Conservation (phyloP, 177 flowering plant genomes). For the Vitis hybrid region DNA sequence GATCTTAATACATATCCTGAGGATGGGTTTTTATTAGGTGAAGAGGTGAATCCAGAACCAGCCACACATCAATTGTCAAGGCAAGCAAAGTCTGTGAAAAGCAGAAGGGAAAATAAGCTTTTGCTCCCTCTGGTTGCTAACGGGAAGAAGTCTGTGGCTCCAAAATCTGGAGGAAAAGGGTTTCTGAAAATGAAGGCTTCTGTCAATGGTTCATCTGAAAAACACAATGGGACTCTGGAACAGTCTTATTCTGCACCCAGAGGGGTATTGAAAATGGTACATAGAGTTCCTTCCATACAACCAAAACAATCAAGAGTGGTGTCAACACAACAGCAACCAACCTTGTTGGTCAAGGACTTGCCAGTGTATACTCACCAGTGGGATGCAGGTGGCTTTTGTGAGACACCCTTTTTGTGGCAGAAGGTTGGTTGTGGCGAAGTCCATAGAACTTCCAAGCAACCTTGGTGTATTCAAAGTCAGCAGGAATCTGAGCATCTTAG, state of each 20-base stretch:
- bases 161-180: constrained; percentile 19
- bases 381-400: constrained; percentile 12
- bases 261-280: constrained; percentile 37
- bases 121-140: constrained; percentile 18
- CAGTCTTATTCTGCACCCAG: constrained; percentile 21
- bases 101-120: constrained; percentile 4
- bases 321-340: neutral
- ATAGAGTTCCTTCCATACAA: constrained; percentile 22
- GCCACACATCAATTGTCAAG: constrained; percentile 5
- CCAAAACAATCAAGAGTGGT: constrained; percentile 12
- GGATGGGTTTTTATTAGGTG: constrained; percentile 13
- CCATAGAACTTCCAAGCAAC: constrained; percentile 12
- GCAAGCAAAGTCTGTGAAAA: neutral
- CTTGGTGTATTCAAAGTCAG: constrained; percentile 17
- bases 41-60: constrained; percentile 5
- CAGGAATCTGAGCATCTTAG: constrained; percentile 12
- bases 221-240: neutral
- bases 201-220: constrained; percentile 3
- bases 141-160: constrained; percentile 17
- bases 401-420: constrained; percentile 16
- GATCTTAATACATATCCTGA: constrained; percentile 31
- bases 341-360: constrained; percentile 9
- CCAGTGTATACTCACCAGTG: constrained; percentile 4
- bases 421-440: constrained; percentile 14
- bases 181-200: constrained; percentile 28